These are phyloP conservation scores for Xerocomus brunneocitrinus DNA, from an alignment of 768 basidiomycete genomes.

Conservation along the genomic window DNA sequence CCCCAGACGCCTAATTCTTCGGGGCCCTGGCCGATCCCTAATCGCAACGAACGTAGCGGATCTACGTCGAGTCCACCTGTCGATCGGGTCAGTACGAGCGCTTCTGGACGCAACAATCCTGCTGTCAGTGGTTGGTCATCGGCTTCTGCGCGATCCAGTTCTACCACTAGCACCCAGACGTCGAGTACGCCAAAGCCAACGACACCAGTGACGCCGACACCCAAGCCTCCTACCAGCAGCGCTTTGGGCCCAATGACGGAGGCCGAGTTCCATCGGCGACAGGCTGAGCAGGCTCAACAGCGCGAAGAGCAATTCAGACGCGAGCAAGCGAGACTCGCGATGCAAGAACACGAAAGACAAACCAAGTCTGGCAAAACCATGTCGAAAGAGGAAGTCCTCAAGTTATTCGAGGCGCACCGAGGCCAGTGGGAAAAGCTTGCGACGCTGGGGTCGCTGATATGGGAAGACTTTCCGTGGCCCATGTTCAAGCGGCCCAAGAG, in stretches of 20 bases:
- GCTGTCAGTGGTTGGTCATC: conserved; percentile 28
- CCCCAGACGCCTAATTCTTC: conserved; percentile 29
- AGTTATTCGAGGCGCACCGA: conserved; percentile 58
- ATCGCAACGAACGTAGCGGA: conserved; percentile 30
- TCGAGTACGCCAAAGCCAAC: conserved; percentile 25
- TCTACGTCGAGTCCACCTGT: conserved; percentile 28
- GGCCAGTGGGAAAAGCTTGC: conserved; percentile 52
- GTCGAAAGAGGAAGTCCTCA: conserved; percentile 52
- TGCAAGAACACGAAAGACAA: conserved; percentile 43
- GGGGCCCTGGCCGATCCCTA: conserved; percentile 30
- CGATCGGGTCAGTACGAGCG: conserved; percentile 29
- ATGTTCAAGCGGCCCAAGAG: conserved; percentile 50
- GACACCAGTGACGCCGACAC: conserved; percentile 18
- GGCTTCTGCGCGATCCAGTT: conserved; percentile 23
- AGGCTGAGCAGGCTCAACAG: conserved; percentile 56
- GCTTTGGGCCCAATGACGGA: conserved; percentile 33
- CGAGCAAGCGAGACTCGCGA: conserved; percentile 61
- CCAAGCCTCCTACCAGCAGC: conserved; percentile 14
- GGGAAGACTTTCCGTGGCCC: conserved; percentile 76
- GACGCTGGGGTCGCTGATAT: conserved; percentile 41
- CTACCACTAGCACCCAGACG: conserved; percentile 15
- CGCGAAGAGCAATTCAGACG: conserved; percentile 67
- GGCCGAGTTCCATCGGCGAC: conserved; percentile 58
- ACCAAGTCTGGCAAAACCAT: conserved; percentile 41
- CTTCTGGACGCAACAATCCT: conserved; percentile 23